Percentiles rank a stretch among this genome's conserved stretches.
These are phyloP conservation scores for Millerozyma miso DNA, from an alignment of 805 yeast species.

Conservation along the genomic window DNA sequence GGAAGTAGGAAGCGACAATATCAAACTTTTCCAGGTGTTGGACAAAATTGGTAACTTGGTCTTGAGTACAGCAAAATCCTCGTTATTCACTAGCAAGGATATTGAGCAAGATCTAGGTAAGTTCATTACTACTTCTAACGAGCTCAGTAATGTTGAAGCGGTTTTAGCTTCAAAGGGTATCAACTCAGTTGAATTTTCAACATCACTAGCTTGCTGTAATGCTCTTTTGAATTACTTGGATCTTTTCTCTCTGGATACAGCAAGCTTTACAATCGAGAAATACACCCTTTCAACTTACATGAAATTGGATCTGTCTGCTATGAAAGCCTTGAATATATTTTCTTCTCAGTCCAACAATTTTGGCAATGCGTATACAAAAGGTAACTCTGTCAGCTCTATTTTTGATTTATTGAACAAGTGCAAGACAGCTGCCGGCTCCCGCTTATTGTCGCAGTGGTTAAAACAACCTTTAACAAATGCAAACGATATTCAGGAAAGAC, in stretches of 20 bases:
- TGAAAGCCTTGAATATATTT: conserved; percentile 81
- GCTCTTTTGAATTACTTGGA: conserved; percentile 70
- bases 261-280: conserved; percentile 52
- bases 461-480: conserved; percentile 85
- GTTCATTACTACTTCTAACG: conserved; percentile 42
- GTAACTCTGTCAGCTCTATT: conserved; percentile 45
- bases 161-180: conserved; percentile 54
- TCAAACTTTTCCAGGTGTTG: conserved; percentile 65
- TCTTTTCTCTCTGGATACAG: conserved; percentile 54
- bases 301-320: conserved; percentile 89
- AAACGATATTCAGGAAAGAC: conserved; percentile 60
- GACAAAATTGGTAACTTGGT: conserved; percentile 73
- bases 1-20: conserved; percentile 45
- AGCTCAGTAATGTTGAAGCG: conserved; percentile 31
- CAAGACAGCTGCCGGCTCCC: conserved; percentile 83
- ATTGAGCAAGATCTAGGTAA: conserved; percentile 76
- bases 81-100: conserved; percentile 61
- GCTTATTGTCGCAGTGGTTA: conserved; percentile 88
- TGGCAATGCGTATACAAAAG: conserved; percentile 17
- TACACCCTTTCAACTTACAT: conserved; percentile 77
- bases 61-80: conserved; percentile 52
- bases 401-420: conserved; percentile 86
- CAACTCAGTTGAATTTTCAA: conserved; percentile 36
- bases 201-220: conserved; percentile 59
- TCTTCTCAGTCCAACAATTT: conserved; percentile 40